Percentiles rank a stretch among this genome's conserved stretches.
phyloP scores from a whole-genome alignment of 257 asterid genomes.

The Plectranthus barbatus region DNA sequence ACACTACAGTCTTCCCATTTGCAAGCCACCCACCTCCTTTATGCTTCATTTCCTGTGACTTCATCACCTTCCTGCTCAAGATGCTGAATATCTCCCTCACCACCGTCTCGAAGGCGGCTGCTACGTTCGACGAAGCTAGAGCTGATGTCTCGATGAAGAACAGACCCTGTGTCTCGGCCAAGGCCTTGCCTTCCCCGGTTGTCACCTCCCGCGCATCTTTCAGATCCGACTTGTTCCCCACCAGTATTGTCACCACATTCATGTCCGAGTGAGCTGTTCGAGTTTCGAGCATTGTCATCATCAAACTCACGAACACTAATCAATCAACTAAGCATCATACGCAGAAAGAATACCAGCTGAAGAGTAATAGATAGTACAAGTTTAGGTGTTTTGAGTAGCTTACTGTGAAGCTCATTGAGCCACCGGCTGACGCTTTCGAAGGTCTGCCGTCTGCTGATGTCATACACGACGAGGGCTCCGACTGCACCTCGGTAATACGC shows the following conservation, averaged over 20 bases:
- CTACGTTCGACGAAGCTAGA: conserved; percentile 71
- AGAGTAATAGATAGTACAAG: too few species aligned
- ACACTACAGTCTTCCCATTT: conserved; percentile 54
- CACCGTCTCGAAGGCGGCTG: conserved; percentile 63
- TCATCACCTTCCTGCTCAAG: conserved; percentile 73
- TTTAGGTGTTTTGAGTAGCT: conserved; percentile 28
- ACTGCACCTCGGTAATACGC: conserved; percentile 93
- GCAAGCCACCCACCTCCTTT: conserved; percentile 14
- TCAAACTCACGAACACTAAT: background rate
- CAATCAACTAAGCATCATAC: too few species aligned
- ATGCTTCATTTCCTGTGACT: conserved; percentile 53
- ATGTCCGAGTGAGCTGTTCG: conserved; percentile 78
- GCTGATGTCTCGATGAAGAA: conserved; percentile 87
- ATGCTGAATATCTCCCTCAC: conserved; percentile 68
- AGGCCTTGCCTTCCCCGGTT: conserved; percentile 67
- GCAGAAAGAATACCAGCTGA: too few species aligned
- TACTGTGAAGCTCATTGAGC: conserved; percentile 87
- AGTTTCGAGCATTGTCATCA: background rate
- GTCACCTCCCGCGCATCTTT: conserved; percentile 79
- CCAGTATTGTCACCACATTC: conserved; percentile 75
- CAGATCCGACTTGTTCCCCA: conserved; percentile 81
- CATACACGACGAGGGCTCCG: conserved; percentile 83
- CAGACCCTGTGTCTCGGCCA: conserved; percentile 70
- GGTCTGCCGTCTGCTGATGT: conserved; percentile 71
- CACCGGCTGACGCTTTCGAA: conserved; percentile 67